phyloP scores from a whole-genome alignment of 495 filamentous ascomycete species.

The Neurospora hispaniola region DNA sequence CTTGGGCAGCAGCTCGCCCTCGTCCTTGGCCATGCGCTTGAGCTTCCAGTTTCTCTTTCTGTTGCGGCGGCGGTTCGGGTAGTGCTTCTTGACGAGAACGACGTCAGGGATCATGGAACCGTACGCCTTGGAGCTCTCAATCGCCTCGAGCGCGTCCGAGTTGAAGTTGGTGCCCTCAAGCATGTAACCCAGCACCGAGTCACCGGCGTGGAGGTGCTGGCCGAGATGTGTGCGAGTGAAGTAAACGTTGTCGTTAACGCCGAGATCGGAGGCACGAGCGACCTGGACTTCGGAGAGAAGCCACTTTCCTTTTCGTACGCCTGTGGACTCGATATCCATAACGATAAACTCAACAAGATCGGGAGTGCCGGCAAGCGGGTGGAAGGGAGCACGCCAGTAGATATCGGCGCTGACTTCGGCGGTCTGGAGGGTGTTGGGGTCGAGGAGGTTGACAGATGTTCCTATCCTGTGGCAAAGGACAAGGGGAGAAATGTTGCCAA shows the following conservation, averaged over 20 bases:
- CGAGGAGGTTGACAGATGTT: slow-evolving; percentile 78
- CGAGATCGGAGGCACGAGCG: slow-evolving; percentile 80
- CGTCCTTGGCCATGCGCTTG: slow-evolving; percentile 83
- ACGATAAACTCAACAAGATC: slow-evolving; percentile 87
- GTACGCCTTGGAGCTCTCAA: slow-evolving; percentile 61
- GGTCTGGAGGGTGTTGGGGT: slow-evolving; percentile 83
- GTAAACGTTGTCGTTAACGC: slow-evolving; percentile 74
- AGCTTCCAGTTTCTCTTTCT: slow-evolving; percentile 83
- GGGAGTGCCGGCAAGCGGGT: slow-evolving; percentile 68
- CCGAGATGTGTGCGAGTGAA: slow-evolving; percentile 86
- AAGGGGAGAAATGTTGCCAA: slow-evolving; percentile 67
- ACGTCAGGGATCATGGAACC: slow-evolving; percentile 78
- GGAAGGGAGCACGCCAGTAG: slow-evolving; percentile 87
- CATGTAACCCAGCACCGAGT: slow-evolving; percentile 87
- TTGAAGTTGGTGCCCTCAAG: slow-evolving; percentile 86
- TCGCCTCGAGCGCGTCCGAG: slow-evolving; percentile 66
- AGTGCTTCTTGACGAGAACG: slow-evolving; percentile 91
- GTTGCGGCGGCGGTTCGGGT: slow-evolving; percentile 71
- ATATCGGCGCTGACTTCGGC: slow-evolving; percentile 67
- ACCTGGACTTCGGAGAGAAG: slow-evolving; percentile 77
- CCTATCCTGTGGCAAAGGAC: slow-evolving; percentile 78
- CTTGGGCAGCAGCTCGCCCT: slow-evolving; percentile 66
- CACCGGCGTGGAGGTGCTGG: slow-evolving; percentile 73
- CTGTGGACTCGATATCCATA: slow-evolving; percentile 82
- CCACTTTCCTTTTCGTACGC: slow-evolving; percentile 67